Evolutionary conservation across 345 rosid species (phyloP).

Genomic region (Pugionium cornutum): DNA sequence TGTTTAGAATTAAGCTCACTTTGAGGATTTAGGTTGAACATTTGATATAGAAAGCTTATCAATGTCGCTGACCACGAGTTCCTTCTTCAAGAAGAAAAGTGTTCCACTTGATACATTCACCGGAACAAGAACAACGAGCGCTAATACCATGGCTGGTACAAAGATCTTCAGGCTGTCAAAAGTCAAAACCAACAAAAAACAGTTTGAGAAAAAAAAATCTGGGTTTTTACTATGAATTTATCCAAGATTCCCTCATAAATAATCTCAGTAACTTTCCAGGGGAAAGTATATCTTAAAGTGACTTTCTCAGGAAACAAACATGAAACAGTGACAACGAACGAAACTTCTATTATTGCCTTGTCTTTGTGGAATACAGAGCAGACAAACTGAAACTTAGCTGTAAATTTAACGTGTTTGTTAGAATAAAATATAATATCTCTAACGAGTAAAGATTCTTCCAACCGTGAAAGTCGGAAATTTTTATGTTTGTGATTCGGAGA

Average conservation of each 20-base stretch:
- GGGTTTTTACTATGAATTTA: background rate
- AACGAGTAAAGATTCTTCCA: slow-evolving; percentile 12
- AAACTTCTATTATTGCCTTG: slow-evolving; percentile 30
- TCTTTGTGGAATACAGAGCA: slow-evolving; percentile 32
- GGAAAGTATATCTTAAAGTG: slow-evolving; percentile 5
- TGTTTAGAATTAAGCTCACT: slow-evolving; percentile 43
- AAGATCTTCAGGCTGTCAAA: slow-evolving; percentile 85
- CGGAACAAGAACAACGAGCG: slow-evolving; percentile 79
- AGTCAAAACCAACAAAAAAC: background rate
- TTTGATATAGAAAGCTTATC: slow-evolving; percentile 96
- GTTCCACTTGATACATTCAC: slow-evolving; percentile 94
- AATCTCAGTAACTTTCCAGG: slow-evolving; percentile 19
- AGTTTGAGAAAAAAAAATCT: background rate
- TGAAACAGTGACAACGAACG: slow-evolving; percentile 20
- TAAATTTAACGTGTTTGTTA: background rate
- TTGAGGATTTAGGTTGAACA: slow-evolving; percentile 71
- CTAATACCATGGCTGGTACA: slow-evolving; percentile 69
- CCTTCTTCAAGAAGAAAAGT: slow-evolving; percentile 70
- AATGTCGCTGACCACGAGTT: slow-evolving; percentile 82
- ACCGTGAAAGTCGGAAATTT: slow-evolving; percentile 23
- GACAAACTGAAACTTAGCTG: slow-evolving; percentile 32
- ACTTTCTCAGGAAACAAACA: slow-evolving; percentile 26
- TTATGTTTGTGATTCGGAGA: background rate
- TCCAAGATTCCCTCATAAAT: slow-evolving; percentile 6
- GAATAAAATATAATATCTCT: slow-evolving; percentile 24